phyloP scores from a whole-genome alignment of 1,284 basidiomycete genomes.

The Inonotus hispidus region DNA sequence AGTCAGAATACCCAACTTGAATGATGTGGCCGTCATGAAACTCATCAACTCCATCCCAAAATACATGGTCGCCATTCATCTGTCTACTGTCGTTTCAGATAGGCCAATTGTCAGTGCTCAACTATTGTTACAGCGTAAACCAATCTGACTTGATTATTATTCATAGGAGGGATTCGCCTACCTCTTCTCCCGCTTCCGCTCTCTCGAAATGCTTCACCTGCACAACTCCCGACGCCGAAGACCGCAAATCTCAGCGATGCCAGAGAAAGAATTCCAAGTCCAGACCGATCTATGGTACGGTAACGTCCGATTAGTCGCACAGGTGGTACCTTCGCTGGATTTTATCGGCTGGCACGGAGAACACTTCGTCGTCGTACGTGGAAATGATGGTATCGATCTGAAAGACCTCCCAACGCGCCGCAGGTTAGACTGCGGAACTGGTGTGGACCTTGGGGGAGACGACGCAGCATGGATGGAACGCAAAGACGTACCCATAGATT shows the following conservation, averaged over 20 bases:
- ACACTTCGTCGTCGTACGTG: constrained; percentile 55
- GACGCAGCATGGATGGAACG: constrained; percentile 64
- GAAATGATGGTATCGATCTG: constrained; percentile 39
- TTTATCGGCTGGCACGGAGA: constrained; percentile 67
- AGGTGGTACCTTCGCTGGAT: constrained; percentile 45
- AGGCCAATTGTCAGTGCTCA: constrained; percentile 40
- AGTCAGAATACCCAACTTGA: constrained; percentile 47
- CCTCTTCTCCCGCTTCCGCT: constrained; percentile 40
- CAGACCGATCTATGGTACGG: constrained; percentile 54
- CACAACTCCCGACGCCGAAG: constrained; percentile 41
- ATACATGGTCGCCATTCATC: constrained; percentile 47
- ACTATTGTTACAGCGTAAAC: neutral
- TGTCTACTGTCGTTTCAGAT: constrained; percentile 45
- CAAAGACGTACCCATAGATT: constrained; percentile 67
- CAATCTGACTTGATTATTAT: neutral
- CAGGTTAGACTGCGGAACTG: constrained; percentile 58
- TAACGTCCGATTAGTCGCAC: constrained; percentile 44
- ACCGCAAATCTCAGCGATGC: constrained; percentile 51
- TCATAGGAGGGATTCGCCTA: constrained; percentile 46
- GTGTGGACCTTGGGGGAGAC: constrained; percentile 57
- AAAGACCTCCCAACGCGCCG: constrained; percentile 57
- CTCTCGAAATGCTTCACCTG: constrained; percentile 54
- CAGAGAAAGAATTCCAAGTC: constrained; percentile 50
- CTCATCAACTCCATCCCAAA: constrained; percentile 42
- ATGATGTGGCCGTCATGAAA: constrained; percentile 30